Evolutionary conservation across 345 rosid species (phyloP).

Genomic region (Euphorbia lathyris): DNA sequence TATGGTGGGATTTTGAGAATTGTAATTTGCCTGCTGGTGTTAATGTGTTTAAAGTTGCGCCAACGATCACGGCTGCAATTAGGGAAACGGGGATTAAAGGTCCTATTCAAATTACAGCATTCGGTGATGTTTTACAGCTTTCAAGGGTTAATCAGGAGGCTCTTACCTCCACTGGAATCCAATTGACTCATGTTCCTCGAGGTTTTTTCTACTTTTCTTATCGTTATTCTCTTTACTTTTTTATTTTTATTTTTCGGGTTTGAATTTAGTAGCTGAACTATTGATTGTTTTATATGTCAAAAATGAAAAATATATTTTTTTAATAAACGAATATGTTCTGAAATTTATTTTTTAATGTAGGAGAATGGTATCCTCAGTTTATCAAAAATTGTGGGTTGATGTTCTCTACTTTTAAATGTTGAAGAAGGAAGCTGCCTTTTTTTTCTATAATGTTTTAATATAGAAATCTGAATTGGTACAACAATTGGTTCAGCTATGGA

Average conservation of each 20-base stretch:
- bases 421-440: no score
- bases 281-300: background rate
- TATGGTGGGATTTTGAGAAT: constrained; percentile 99
- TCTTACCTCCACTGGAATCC: constrained; percentile 68
- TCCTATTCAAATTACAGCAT: constrained; percentile 72
- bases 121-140: constrained; percentile 66
- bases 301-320: no score
- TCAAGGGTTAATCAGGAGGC: constrained; percentile 73
- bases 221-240: background rate
- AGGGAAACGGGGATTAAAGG: constrained; percentile 77
- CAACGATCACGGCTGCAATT: constrained; percentile 53
- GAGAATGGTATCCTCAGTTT: no score
- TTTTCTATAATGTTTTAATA: no score
- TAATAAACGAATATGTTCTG: no score
- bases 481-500: no score
- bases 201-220: constrained; percentile 33
- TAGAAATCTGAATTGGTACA: no score
- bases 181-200: constrained; percentile 60
- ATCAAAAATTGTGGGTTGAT: no score
- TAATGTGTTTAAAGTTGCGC: constrained; percentile 57
- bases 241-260: background rate
- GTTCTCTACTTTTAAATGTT: no score
- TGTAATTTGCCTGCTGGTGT: constrained; percentile 56
- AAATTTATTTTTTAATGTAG: no score
- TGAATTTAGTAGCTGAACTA: background rate